Evolutionary conservation across 2,329 filamentous ascomycete species (phyloP).

Genomic region (Mariannaea sp.): DNA sequence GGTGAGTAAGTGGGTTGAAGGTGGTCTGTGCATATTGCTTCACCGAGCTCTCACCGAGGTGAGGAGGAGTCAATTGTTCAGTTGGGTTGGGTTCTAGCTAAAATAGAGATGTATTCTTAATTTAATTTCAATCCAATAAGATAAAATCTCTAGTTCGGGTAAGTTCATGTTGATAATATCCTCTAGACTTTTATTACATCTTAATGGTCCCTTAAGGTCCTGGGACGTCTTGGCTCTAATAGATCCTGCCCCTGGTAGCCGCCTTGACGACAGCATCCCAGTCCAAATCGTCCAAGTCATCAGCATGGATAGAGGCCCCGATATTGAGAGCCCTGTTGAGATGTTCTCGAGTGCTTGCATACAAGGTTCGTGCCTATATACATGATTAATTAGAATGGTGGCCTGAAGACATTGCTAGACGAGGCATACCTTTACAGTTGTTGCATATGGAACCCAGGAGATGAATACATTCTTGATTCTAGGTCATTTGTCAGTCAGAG

Average conservation of each 20-base stretch:
- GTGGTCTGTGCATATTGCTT: slow-evolving; percentile 36
- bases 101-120: too few species aligned
- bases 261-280: slow-evolving; percentile 18
- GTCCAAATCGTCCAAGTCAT: slow-evolving; percentile 20
- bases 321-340: slow-evolving; percentile 27
- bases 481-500: neutral
- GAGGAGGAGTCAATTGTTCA: too few species aligned
- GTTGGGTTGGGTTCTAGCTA: too few species aligned
- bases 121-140: too few species aligned
- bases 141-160: too few species aligned
- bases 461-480: slow-evolving; percentile 28
- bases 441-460: slow-evolving; percentile 24
- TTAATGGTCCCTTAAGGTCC: too few species aligned
- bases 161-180: too few species aligned
- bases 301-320: slow-evolving; percentile 25
- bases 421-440: slow-evolving; percentile 23
- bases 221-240: too few species aligned
- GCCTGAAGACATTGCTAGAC: neutral
- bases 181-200: too few species aligned
- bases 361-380: slow-evolving; percentile 27
- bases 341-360: slow-evolving; percentile 31
- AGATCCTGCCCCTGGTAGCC: neutral
- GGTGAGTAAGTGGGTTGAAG: slow-evolving; percentile 15
- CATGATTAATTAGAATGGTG: neutral
- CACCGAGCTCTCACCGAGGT: slow-evolving; percentile 24